phyloP scores from a whole-genome alignment of 495 filamentous ascomycete genomes.

The Elaphomyces granulatus region DNA sequence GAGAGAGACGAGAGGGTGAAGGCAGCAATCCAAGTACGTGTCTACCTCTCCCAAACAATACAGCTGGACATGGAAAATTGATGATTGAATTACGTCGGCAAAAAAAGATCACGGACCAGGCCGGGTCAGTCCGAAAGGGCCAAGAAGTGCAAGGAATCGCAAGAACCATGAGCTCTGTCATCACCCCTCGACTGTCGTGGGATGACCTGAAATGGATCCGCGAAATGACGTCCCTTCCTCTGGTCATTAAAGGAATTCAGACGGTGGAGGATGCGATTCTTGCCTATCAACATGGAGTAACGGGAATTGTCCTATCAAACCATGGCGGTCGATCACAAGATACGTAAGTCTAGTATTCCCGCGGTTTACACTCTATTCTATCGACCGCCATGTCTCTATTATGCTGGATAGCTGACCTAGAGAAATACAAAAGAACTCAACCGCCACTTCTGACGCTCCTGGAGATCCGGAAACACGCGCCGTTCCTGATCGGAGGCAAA shows the following conservation, averaged over 20 bases:
- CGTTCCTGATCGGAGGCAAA: conserved; percentile 34
- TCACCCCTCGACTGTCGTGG: conserved; percentile 68
- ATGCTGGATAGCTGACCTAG: too few species aligned
- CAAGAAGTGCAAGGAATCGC: conserved; percentile 66
- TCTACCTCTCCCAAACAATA: conserved; percentile 4
- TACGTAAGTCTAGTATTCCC: conserved; percentile 22
- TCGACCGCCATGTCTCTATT: too few species aligned
- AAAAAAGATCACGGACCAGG: conserved; percentile 22
- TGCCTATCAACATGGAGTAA: conserved; percentile 56
- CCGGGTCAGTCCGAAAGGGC: conserved; percentile 30
- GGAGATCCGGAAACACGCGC: conserved; percentile 60
- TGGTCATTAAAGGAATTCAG: conserved; percentile 83
- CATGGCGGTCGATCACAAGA: conserved; percentile 37
- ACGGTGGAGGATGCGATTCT: conserved; percentile 72
- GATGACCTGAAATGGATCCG: conserved; percentile 70
- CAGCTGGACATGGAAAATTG: too few species aligned
- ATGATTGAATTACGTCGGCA: conserved; percentile 22
- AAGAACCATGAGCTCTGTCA: conserved; percentile 60
- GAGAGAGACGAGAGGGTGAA: conserved; percentile 52
- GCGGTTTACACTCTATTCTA: too few species aligned
- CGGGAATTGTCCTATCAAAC: conserved; percentile 58
- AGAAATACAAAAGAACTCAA: conserved; percentile 65
- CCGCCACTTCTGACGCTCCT: conserved; percentile 52
- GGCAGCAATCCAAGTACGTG: conserved; percentile 22
- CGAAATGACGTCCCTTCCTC: conserved; percentile 65